Percentiles rank a stretch among this genome's conserved stretches.
phyloP scores from a whole-genome alignment of 805 yeast genomes.

The Sugiyamaella americana region DNA sequence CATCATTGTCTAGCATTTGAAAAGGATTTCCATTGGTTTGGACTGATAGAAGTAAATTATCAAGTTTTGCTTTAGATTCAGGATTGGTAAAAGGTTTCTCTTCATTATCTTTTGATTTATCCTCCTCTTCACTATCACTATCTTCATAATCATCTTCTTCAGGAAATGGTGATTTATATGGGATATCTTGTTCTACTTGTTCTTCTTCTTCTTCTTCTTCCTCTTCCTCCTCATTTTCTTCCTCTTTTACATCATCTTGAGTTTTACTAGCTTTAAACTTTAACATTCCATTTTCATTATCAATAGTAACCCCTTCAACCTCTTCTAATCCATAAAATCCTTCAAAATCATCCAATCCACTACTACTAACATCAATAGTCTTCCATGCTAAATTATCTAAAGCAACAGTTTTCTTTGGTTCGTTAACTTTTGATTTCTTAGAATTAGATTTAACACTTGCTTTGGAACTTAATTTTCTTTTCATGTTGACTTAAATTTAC shows the following conservation, averaged over 20 bases:
- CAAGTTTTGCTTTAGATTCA: background rate
- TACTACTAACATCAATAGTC: constrained; percentile 73
- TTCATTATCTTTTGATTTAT: constrained; percentile 10
- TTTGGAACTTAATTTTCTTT: background rate
- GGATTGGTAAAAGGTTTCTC: background rate
- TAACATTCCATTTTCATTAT: constrained; percentile 37
- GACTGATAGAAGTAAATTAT: constrained; percentile 14
- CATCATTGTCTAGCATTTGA: constrained; percentile 16
- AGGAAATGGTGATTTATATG: background rate
- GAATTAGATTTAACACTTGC: background rate
- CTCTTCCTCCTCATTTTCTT: constrained; percentile 8
- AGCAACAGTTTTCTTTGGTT: background rate
- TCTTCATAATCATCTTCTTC: constrained; percentile 3
- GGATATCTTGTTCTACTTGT: too few species aligned
- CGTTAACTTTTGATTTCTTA: background rate
- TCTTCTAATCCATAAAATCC: constrained; percentile 84
- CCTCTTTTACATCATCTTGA: constrained; percentile 1
- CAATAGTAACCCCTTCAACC: constrained; percentile 13
- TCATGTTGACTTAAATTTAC: too few species aligned
- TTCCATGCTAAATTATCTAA: constrained; percentile 51
- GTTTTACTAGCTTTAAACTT: constrained; percentile 32
- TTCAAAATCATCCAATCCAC: constrained; percentile 69
- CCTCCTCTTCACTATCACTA: constrained; percentile 6
- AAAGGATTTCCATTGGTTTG: too few species aligned
- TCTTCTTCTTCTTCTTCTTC: constrained; percentile 5